These are phyloP conservation scores for Eimeria sp. DNA, from an alignment of 169 alveolate genomes.

Conservation along the genomic window DNA sequence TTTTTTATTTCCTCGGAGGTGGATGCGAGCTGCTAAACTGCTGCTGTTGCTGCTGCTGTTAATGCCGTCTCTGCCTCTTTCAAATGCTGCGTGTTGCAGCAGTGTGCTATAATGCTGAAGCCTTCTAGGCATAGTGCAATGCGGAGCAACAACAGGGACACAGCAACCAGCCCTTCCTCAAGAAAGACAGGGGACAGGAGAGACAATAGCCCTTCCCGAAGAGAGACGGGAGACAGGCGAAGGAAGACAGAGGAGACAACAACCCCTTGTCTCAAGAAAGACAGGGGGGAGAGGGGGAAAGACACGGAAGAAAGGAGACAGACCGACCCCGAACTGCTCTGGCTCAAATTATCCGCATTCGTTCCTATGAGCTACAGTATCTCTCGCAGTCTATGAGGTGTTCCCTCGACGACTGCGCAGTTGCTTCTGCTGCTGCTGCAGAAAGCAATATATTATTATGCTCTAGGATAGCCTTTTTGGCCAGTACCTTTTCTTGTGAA, in stretches of 20 bases:
- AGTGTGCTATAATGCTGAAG: not conserved
- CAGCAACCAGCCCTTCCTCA: not conserved
- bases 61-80: not conserved
- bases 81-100: not conserved
- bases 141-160: not conserved
- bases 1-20: not conserved
- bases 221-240: not conserved
- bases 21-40: not conserved
- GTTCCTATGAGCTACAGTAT: not conserved
- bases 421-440: not conserved
- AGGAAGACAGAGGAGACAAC: no score
- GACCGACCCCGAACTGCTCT: not conserved
- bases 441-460: not conserved
- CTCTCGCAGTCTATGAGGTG: not conserved
- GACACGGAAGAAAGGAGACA: not conserved
- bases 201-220: not conserved
- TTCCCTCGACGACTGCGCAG: constrained; percentile 5
- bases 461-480: not conserved
- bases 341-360: not conserved
- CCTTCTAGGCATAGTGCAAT: not conserved
- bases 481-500: not conserved
- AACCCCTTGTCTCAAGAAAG: no score
- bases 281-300: no score
- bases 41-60: constrained; percentile 59
- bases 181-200: not conserved